Evolutionary conservation across 768 basidiomycete species (phyloP), one percentile per base, ranked within the genome.

Genomic region (Pisolithus tinctorius): DNA sequence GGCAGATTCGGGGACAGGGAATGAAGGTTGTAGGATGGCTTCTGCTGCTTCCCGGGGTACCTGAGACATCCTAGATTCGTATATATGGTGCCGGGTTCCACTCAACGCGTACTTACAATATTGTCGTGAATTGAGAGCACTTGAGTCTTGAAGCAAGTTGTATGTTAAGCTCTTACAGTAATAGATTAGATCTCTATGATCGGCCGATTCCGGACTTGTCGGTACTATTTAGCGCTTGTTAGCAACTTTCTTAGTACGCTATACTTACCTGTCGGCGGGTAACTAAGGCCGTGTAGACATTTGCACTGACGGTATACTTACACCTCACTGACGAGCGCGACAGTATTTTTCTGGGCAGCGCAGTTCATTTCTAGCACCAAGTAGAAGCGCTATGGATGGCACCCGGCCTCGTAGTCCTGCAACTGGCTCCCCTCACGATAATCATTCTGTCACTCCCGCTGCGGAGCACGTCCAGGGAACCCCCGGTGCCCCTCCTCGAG

Each of bases 1-100:
- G 0, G 86, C 80, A 36, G 78, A 71, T 16, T 75, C 72, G 4
- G 86, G 76, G 27, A 93, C 66, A 13, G 88, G 82, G 26, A 82
- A 86, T 5, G 90, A 93, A 40, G 76, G 81, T 61, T 83, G 79
- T 30, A 94, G 70, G 20, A 94, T 79, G n/a, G 88, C 88, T 10
- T 83, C 81, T 50, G 89, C 81, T 17, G 84, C 87, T 34, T 58
- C 75, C 27, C 66, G 51, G 6, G 89, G 89, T 26, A 86, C 57
- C 14, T 56, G 47, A 6, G 47, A 53, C 34, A 38, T 52, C 47
- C 16, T 20, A 46, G 45, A 47, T 30, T 45, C 27, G 25, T 23
- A 45, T 26, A 40, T 40, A 11, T 41, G 3, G 8, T 20, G 40
- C 9, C 25, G 4, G 40, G 17, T 5, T 41, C 17, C 40, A n/a